Evolutionary conservation across 768 basidiomycete species (phyloP).

Genomic region (Kwoniella sp.): DNA sequence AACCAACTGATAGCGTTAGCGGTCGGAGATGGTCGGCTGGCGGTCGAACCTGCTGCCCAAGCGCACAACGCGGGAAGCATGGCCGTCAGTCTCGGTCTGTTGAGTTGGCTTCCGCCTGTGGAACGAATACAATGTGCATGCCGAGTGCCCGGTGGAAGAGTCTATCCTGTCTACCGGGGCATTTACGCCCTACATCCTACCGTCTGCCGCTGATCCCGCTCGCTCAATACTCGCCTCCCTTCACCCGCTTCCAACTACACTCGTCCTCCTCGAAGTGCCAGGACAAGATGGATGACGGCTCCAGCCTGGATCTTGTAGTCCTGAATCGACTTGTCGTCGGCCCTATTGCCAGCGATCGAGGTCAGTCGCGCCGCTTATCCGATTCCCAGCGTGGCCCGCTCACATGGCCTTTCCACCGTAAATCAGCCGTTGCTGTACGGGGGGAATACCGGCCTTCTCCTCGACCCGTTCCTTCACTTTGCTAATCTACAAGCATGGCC

Average conservation of each 20-base stretch:
- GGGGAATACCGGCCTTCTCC: slow-evolving; percentile 96
- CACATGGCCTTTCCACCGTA: slow-evolving; percentile 90
- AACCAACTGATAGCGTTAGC: no score
- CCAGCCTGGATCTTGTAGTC: slow-evolving; percentile 81
- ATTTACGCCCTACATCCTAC: no score
- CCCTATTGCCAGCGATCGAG: slow-evolving; percentile 55
- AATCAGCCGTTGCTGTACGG: slow-evolving; percentile 90
- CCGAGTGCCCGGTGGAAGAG: no score
- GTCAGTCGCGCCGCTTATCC: no score
- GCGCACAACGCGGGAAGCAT: no score
- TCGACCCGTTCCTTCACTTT: slow-evolving; percentile 97
- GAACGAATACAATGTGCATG: no score
- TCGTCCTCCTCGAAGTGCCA: slow-evolving; percentile 83
- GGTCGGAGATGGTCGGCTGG: no score
- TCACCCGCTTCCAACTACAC: no score
- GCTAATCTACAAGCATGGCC: slow-evolving; percentile 61
- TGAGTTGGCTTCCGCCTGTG: no score
- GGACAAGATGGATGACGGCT: slow-evolving; percentile 84
- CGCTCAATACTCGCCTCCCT: slow-evolving; percentile 2
- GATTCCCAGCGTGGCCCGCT: slow-evolving; percentile 31
- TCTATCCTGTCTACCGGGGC: no score
- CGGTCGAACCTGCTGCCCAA: no score
- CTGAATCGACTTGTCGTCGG: slow-evolving; percentile 82
- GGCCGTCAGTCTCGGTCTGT: no score
- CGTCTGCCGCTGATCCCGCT: neutral